Evolutionary conservation across 441 rosid genomes (phyloP).

Genomic region (Pelargonium australe): DNA sequence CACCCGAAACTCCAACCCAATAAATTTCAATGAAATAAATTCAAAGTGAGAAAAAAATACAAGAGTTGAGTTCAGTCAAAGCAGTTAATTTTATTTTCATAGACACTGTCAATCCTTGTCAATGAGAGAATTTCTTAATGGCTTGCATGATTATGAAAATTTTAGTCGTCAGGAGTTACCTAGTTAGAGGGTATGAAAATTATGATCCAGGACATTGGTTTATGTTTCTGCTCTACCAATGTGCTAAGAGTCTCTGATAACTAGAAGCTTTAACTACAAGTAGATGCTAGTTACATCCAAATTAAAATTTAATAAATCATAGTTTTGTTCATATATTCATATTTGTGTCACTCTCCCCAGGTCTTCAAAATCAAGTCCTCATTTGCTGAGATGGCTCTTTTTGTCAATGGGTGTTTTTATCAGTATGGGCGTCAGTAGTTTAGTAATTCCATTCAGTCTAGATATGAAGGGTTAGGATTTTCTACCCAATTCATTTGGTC

Average conservation of each 20-base stretch:
- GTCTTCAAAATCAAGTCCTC: background rate
- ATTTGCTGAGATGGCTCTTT: background rate
- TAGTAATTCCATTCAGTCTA: background rate
- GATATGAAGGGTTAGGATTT: background rate
- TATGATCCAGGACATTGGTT: background rate
- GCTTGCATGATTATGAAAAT: background rate
- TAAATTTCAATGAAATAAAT: background rate
- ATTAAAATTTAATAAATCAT: background rate
- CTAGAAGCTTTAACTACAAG: background rate
- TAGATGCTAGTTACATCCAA: background rate
- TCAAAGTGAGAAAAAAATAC: background rate
- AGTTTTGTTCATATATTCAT: background rate
- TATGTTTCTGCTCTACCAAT: background rate
- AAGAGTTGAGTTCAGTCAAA: background rate
- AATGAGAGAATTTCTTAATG: background rate
- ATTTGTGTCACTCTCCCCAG: background rate
- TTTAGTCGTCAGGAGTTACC: background rate
- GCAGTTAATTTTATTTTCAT: background rate
- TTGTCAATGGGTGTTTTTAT: background rate
- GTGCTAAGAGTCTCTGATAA: background rate
- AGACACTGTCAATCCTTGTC: too few relatives aligned
- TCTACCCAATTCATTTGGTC: background rate
- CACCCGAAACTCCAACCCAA: background rate
- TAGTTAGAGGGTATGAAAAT: background rate
- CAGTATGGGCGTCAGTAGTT: background rate